Evolutionary conservation across 129 eudicot genomes (phyloP), one percentile per base, ranked within the genome.

Genomic region (Scalesia atractyloides): DNA sequence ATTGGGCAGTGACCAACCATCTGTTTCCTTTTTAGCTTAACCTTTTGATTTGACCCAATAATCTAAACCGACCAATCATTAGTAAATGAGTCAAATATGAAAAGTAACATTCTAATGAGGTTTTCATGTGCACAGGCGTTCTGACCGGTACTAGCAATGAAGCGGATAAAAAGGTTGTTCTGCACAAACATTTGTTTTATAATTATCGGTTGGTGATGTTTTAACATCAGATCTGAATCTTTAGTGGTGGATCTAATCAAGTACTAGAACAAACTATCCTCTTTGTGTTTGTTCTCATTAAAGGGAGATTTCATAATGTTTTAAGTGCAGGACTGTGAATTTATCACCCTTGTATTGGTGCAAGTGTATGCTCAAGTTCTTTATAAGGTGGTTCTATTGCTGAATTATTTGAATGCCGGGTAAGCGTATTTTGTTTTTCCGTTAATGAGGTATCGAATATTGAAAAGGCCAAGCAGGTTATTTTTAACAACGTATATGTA

Each of bases 91-190:
- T 57, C n/a, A 20, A 57, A 57, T 20, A 3, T 57, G n/a, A 20
- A 9, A 57, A 20, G 37, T 3, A 20, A 57, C 63, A 44, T 46
- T 66, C 6, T 20, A 11, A 47, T 62, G 15, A 43, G 24, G 17
- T 59, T 2, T 74, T 52, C 16, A 8, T 41, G 64, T 49, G 36
- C 79, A 75, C 79, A 75, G 79, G 79, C 79, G 79, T 53, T 53
- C 39, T 75, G 79, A 75, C 64, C 73, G 79, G 30, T 18, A 75
- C 48, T 65, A 65, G 79, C 30, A 33, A 7, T 63, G 71, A 51
- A 64, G 63, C 19, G 10, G 58, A 52, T 53, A 66, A 66, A 65
- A 64, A 19, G 64, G 47, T 74, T 74, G 49, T 20, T 19, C 39
- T 70, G 52, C 9, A 39, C 66, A 70, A 70, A 70, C 65, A 14